Percentiles rank a stretch among this genome's conserved stretches.
Evolutionary conservation across 2,329 filamentous ascomycete genomes (phyloP).

Genomic region (Colletotrichum euphorbiae): DNA sequence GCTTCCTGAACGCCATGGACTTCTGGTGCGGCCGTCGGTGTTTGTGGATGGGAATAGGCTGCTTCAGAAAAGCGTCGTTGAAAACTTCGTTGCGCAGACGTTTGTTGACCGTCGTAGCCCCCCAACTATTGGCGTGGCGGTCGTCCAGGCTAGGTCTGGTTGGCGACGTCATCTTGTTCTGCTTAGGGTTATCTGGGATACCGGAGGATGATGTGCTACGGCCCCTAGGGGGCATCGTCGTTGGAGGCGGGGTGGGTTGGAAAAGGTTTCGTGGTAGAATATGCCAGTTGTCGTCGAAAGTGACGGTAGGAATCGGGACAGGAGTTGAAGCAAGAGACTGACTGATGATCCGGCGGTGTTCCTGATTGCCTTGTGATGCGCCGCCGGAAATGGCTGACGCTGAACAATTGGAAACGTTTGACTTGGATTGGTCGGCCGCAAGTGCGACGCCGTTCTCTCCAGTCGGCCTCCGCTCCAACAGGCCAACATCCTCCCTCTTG

Average conservation of each 20-base stretch:
- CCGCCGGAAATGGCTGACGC: background rate
- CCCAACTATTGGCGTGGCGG: slow-evolving; percentile 78
- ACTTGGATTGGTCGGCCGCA: slow-evolving; percentile 19
- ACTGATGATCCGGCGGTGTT: slow-evolving; percentile 64
- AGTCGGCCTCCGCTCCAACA: slow-evolving; percentile 41
- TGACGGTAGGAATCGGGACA: slow-evolving; percentile 85
- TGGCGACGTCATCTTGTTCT: slow-evolving; percentile 23
- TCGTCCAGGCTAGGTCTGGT: slow-evolving; percentile 62
- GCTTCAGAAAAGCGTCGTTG: slow-evolving; percentile 89
- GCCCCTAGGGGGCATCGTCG: slow-evolving; percentile 46
- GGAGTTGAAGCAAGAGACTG: slow-evolving; percentile 78
- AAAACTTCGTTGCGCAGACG: slow-evolving; percentile 90
- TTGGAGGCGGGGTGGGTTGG: slow-evolving; percentile 62
- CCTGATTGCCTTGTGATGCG: slow-evolving; percentile 31
- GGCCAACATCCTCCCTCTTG: slow-evolving; percentile 60
- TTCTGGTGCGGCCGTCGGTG: slow-evolving; percentile 78
- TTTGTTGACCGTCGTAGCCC: slow-evolving; percentile 91
- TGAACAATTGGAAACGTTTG: slow-evolving; percentile 1
- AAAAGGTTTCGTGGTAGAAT: slow-evolving; percentile 90
- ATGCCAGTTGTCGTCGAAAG: slow-evolving; percentile 93
- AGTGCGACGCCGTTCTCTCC: slow-evolving; percentile 20
- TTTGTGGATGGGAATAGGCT: slow-evolving; percentile 83
- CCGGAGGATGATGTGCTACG: slow-evolving; percentile 51
- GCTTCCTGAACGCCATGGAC: slow-evolving; percentile 65
- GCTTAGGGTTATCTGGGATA: slow-evolving; percentile 36